These are phyloP conservation scores for Stephania japonica DNA, from an alignment of 164 flowering plant species.

Conservation along the genomic window DNA sequence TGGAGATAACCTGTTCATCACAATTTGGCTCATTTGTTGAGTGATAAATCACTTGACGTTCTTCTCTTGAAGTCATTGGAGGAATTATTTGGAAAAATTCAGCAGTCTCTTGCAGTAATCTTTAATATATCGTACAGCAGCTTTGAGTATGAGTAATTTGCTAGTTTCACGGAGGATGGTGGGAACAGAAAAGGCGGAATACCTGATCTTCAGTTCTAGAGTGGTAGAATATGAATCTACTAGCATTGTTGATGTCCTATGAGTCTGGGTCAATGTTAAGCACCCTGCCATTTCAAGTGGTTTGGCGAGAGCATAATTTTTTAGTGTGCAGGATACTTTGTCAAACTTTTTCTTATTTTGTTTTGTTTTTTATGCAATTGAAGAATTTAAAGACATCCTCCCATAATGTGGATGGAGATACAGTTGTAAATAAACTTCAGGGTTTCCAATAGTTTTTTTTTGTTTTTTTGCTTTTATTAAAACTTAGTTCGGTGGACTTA, in stretches of 20 bases:
- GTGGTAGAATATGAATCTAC: neutral
- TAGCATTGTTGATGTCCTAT: neutral
- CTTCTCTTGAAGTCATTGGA: neutral
- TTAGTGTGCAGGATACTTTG: neutral
- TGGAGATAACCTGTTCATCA: neutral
- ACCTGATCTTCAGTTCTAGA: too few species aligned
- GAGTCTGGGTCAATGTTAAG: neutral
- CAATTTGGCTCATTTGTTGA: neutral
- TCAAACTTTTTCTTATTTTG: neutral
- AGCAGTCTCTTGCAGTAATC: neutral
- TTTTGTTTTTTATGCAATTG: too few species aligned
- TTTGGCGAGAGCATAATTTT: neutral
- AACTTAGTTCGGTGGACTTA: neutral
- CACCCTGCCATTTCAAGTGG: neutral
- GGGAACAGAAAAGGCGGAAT: too few species aligned
- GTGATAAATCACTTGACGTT: neutral
- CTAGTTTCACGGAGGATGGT: too few species aligned
- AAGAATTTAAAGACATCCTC: too few species aligned
- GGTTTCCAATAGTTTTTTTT: neutral
- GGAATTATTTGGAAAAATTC: neutral
- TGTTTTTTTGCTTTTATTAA: neutral
- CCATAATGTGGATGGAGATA: neutral
- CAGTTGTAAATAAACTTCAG: neutral
- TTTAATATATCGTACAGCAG: too few species aligned
- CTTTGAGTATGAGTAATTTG: too few species aligned